Conservation (phyloP, 306 rosid species). For the Castanea crenata region DNA sequence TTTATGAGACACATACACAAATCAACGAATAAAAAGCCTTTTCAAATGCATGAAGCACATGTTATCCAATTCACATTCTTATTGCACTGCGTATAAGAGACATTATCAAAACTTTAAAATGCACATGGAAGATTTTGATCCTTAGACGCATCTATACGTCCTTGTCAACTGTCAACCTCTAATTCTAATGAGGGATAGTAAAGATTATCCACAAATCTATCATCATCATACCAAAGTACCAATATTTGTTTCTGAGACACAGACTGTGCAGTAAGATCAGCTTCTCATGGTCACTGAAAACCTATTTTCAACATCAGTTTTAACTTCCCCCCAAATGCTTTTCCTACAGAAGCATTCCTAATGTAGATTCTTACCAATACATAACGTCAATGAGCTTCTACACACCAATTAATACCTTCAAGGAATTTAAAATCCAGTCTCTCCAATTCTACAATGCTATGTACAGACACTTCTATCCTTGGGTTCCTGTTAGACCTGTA, state of each 20-base stretch:
- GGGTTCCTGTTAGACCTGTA: constrained; percentile 49
- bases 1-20: too few relatives aligned
- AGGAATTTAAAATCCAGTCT: constrained; percentile 13
- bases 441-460: constrained; percentile 42
- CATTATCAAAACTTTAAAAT: too few relatives aligned
- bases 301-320: not conserved
- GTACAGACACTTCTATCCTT: constrained; percentile 35
- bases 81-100: too few relatives aligned
- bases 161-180: too few relatives aligned
- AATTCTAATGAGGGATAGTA: not conserved
- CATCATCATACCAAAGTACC: not conserved
- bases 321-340: not conserved
- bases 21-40: too few relatives aligned
- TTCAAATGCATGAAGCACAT: too few relatives aligned
- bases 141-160: too few relatives aligned
- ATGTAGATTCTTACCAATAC: constrained; percentile 26
- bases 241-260: not conserved
- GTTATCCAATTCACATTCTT: too few relatives aligned
- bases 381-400: constrained; percentile 28
- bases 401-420: constrained; percentile 32
- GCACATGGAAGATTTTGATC: too few relatives aligned
- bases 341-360: constrained; percentile 28
- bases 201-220: not conserved
- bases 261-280: not conserved
- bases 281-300: not conserved